Evolutionary conservation across 139 green algal species (phyloP).

Genomic region (Micractinium sp.): DNA sequence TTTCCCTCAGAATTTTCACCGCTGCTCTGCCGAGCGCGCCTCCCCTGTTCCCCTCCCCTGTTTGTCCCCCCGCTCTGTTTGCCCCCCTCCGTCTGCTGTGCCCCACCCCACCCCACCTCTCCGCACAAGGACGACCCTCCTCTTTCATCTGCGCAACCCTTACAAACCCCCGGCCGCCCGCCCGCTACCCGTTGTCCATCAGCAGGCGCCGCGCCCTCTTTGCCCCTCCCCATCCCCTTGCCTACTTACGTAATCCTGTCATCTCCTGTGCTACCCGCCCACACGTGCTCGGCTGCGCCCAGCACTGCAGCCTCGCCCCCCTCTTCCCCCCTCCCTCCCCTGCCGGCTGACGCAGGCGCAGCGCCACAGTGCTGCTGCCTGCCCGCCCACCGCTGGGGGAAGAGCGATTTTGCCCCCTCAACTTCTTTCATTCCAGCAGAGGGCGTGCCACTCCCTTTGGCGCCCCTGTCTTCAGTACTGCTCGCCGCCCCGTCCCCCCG

Average conservation of each 20-base stretch:
- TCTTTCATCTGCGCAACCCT: neutral
- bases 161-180: no score
- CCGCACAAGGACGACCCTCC: neutral
- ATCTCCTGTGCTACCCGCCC: neutral
- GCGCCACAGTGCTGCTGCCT: neutral
- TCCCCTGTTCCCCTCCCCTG: neutral
- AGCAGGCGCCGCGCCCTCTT: neutral
- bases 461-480: neutral
- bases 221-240: neutral
- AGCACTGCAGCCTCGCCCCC: neutral
- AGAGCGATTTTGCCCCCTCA: constrained; percentile 13
- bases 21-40: neutral
- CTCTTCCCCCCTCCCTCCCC: neutral
- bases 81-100: no score
- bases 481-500: neutral
- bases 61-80: neutral
- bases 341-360: no score
- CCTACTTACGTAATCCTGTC: neutral
- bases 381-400: neutral
- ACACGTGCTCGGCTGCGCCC: neutral
- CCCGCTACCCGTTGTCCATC: no score
- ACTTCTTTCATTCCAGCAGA: constrained; percentile 6
- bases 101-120: no score
- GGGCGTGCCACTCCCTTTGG: neutral
- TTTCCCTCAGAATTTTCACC: neutral